Evolutionary conservation across 176 grass and related monocot genomes (phyloP), one percentile per base, ranked within the genome.

Genomic region (Pharus latifolius): DNA sequence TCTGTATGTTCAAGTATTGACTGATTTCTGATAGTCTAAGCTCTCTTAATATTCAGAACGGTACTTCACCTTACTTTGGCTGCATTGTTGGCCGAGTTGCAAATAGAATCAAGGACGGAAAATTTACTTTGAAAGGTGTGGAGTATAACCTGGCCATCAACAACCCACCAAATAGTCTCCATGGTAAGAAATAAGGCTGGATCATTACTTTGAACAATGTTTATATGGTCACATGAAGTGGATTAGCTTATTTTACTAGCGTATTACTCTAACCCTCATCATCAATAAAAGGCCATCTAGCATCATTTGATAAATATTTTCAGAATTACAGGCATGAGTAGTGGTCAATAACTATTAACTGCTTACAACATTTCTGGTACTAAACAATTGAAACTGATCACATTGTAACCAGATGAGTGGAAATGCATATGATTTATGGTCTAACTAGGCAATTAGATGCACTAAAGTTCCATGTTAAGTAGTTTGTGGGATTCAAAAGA

Each of bases 41-140:
- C 73, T 54, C 35, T 84, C 45, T 62, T 80, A 9, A 40, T 73
- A 31, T 46, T 73, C 80, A 90, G 93, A 87, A 82, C 82, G 93
- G 89, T 35, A 49, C 68, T 55, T 85, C 86, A 1, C 89, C 86
- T 40, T 92, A 97, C 56, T 92, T 97, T 78, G 93, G 89, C 15
- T 87, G 89, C 73, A 92, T 97, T 63, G 86, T 97, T 75, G 89
- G 93, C 15, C 86, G 86, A 41, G 93, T 97, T 27, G 89, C 89
- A 70, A 96, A 92, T 73, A 89, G 93, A 82, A 92, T 96, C 74
- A 90, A 84, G 74, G 70, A 85, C 32, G 89, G 86, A 37, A 87
- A 87, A 63, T 97, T 90, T 63, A 85, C 65, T 61, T 79, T 97
- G 24, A 69, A 92, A 41, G 83, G 86, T 2, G 70, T 83, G 66